Percentiles rank a stretch among this genome's conserved stretches.
phyloP scores from a whole-genome alignment of 129 eudicot genomes.

The Heracleum sosnowskyi region DNA sequence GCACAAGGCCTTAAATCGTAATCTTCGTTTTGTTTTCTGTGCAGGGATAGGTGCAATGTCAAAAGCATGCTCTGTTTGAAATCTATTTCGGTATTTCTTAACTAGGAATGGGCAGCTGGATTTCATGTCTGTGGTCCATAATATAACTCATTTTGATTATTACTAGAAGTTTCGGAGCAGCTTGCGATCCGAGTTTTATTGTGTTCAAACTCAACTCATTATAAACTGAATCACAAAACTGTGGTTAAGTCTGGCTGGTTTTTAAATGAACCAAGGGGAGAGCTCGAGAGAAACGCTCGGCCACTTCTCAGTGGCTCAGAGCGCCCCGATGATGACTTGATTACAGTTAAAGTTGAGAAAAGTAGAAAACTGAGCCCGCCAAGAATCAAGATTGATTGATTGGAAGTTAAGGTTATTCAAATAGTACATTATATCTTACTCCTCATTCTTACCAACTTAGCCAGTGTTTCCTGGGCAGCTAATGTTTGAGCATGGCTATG shows the following conservation, averaged over 20 bases:
- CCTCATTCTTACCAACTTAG: slow-evolving; percentile 85
- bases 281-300: neutral
- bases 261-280: neutral
- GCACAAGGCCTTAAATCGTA: neutral
- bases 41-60: neutral
- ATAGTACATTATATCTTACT: slow-evolving; percentile 56
- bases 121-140: neutral
- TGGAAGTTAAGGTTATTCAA: neutral
- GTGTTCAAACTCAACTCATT: neutral
- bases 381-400: neutral
- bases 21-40: neutral
- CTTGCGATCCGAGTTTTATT: neutral
- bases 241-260: neutral
- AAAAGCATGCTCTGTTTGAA: neutral
- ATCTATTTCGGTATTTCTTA: neutral
- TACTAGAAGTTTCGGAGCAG: neutral
- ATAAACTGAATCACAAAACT: neutral
- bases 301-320: neutral
- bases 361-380: neutral
- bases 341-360: neutral
- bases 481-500: slow-evolving; percentile 85
- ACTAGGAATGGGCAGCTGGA: neutral
- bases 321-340: neutral
- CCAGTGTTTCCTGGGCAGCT: slow-evolving; percentile 91
- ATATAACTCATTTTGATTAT: neutral